Evolutionary conservation across 345 rosid species (phyloP), one percentile per base, ranked within the genome.

Genomic region (Luvunga scandens): DNA sequence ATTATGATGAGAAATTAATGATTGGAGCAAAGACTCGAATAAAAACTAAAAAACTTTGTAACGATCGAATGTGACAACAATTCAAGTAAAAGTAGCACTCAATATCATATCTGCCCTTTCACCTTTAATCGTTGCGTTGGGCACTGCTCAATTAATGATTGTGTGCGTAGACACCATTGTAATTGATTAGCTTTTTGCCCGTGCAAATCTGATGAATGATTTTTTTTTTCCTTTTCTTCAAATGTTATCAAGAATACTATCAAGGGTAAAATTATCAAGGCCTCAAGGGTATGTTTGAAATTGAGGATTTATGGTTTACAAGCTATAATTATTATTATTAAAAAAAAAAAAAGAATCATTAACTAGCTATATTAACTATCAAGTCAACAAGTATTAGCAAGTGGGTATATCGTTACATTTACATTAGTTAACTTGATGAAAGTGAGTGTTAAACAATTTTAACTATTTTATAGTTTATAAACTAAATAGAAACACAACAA

Each of bases 1-100:
- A 53, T 18, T 28, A 71, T 16, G 53, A 5, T 12, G 16, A 18
- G 4, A 56, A 56, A 22, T 13, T 6, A 31, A 65, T 71, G 45
- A 71, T 55, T 31, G 9, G 9, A 3, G 45, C 65, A 24, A 60
- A 39, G 76, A 59, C 66, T 48, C 5, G 7, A 48, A 45, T 12
- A 71, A 24, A 42, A 71, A 71, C 61, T 36, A 42, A n/a, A 42
- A n/a, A 73, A 60, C 34, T 34, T 73, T 60, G 75, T 60, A 59
- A 38, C 21, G 25, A 38, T 36, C 34, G 34, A 73, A 73, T 33
- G 33, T 36, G 76, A 59, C 55, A 73, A 36, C 48, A 59, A 60
- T 73, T 73, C 77, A 38, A 73, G 56, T 7, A 24, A 60, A 60
- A 60, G 76, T 27, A 59, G 66, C 34, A 19, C 69, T 60, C 56